Evolutionary conservation across 1,284 basidiomycete species (phyloP), one percentile per base, ranked within the genome.

Genomic region (Leccinum fallax): DNA sequence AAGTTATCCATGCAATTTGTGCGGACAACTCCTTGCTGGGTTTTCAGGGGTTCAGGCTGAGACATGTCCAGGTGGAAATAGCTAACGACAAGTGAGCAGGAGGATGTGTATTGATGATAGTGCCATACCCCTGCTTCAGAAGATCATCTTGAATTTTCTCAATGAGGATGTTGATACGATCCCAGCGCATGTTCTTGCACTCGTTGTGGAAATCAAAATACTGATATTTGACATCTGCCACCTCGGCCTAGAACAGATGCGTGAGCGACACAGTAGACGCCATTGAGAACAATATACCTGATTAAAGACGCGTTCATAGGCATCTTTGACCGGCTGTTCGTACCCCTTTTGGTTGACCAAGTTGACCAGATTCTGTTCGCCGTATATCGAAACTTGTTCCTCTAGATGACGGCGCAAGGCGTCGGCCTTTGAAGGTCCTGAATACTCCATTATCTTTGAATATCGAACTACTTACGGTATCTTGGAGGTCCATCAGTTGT

Each of bases 181-280:
- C 94, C 86, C 95, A 99, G 61, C 94, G 89, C 90, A 99, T 94
- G 46, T 93, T 86, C 74, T 89, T 93, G 83, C 97, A 98, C 77
- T 98, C 95, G 68, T 87, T 89, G 77, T 98, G 97, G 81, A 99
- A 99, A 76, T 99, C 97, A 74, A 97, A 99, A 81, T 98, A 98
- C 65, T 93, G 84, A 74, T 99, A 99, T 71, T 88, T 88, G 57
- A 95, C 88, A 55, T 86, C 80, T 5, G 87, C 81, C 36, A 90
- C 69, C 64, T 85, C 82, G 57, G 88, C 76, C 89, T 91, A 55
- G 38, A 62, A 30, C 5, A 53, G 16, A 55, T 53, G 36, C 19
- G 55, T 55, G 32, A 69, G 56, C 32, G 30, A 34, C 46, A 40
- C 43, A 51, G 32, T n/a, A 62, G 24, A 59, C 24, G 11, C 30